Evolutionary conservation across 202 grass and related monocot genomes (phyloP).

Genomic region (Panicum hallii): DNA sequence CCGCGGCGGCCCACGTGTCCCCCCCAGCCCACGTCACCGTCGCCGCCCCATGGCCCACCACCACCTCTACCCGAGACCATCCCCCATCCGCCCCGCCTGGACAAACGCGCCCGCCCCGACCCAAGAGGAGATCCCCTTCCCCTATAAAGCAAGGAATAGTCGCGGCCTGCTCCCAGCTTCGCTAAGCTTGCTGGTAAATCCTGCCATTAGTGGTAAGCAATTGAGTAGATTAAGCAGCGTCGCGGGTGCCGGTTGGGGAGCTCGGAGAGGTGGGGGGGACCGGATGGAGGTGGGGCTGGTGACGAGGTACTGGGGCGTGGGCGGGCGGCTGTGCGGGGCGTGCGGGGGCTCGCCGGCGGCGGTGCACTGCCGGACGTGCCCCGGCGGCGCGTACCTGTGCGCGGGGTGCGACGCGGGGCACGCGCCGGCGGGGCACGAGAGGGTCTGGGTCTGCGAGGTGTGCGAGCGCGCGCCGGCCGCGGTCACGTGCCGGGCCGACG

Average conservation of each 20-base stretch:
- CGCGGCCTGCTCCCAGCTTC: constrained; percentile 27
- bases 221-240: background rate
- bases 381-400: constrained; percentile 56
- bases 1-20: constrained; percentile 53
- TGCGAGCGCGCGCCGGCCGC: constrained; percentile 82
- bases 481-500: constrained; percentile 86
- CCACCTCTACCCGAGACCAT: constrained; percentile 4
- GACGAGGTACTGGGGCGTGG: constrained; percentile 65
- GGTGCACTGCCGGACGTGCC: constrained; percentile 65
- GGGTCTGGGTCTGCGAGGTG: constrained; percentile 86
- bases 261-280: background rate
- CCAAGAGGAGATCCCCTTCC: no score
- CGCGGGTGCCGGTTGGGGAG: background rate
- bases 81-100: background rate
- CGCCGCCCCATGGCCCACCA: constrained; percentile 19
- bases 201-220: constrained; percentile 16
- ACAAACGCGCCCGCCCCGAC: background rate
- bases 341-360: constrained; percentile 60
- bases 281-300: constrained; percentile 44
- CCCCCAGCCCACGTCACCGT: constrained; percentile 28
- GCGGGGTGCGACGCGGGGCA: constrained; percentile 60
- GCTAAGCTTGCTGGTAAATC: background rate
- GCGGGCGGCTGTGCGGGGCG: constrained; percentile 57
- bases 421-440: constrained; percentile 59
- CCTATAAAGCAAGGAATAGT: constrained; percentile 48